Evolutionary conservation across 352 stramenopile species (phyloP), one percentile per base, ranked within the genome.

Genomic region (Globisporangium alternatum): DNA sequence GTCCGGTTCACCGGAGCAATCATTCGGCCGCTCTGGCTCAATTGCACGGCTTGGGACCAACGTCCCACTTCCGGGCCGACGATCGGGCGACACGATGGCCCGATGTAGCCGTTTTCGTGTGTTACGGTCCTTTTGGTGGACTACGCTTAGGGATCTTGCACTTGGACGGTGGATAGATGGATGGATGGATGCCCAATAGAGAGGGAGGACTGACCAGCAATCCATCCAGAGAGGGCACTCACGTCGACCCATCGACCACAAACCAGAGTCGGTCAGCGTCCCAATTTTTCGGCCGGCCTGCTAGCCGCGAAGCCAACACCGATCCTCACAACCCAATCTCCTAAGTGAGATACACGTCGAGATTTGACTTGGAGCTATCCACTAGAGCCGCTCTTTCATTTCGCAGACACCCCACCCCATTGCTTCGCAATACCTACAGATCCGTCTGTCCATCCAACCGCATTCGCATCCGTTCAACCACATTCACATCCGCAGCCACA

Each of bases 341-440:
- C 62, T 53, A 67, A 67, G 62, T 67, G 62, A 67, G 62, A 67
- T 67, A 67, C 44, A 67, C 56, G 62, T 67, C 62, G 47, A 54
- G 53, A 62, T 57, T 60, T 59, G 47, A 45, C 43, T 51, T 45
- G 41, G 45, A 55, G 33, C n/a, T 57, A 28, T 30, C 21, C 33
- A 12, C 30, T 43, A 28, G 19, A 57, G 31, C 31, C 35, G 35
- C 35, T 41, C 39, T 44, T 44, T 57, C 31, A 57, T 57, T 31
- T 57, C 52, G 52, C 31, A 57, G 59, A 65, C 59, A 65, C 60
- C 6, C 21, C 19, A 17, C 59, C 5, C 41, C 61, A 66, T 66
- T 66, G 61, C 48, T 17, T 10, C 8, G 28, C 41, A 49, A 41
- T 25, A 47, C 31, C 6, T 10, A 31, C 49, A 52, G 15, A 62